These are phyloP conservation scores for Epicoccum sorghinum DNA, from an alignment of 2,329 filamentous ascomycete species.

Conservation along the genomic window DNA sequence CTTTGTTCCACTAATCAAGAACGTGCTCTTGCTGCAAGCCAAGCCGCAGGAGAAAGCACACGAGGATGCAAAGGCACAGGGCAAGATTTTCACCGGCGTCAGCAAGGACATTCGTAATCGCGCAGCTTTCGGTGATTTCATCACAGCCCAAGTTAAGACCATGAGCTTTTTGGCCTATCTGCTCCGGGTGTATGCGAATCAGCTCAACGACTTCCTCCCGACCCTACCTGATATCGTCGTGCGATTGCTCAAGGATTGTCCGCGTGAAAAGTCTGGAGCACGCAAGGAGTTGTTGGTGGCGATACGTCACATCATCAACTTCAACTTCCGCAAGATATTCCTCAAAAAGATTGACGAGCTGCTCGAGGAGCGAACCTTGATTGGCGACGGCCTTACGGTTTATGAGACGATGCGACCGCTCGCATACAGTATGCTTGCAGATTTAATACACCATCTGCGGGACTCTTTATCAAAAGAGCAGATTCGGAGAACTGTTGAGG, in stretches of 20 bases:
- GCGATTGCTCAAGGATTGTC: slow-evolving; percentile 88
- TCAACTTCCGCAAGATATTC: slow-evolving; percentile 96
- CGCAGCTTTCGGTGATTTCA: slow-evolving; percentile 94
- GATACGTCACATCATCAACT: slow-evolving; percentile 98
- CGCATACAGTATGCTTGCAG: slow-evolving; percentile 97
- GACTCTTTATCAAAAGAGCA: slow-evolving; percentile 88
- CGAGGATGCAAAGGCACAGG: slow-evolving; percentile 77
- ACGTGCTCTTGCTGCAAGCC: slow-evolving; percentile 84
- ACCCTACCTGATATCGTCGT: slow-evolving; percentile 89
- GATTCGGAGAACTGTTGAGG: slow-evolving; percentile 93
- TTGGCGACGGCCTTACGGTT: slow-evolving; percentile 93
- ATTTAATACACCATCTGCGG: slow-evolving; percentile 95
- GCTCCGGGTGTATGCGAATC: slow-evolving; percentile 82
- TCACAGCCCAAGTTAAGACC: slow-evolving; percentile 97
- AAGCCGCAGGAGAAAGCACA: slow-evolving; percentile 93
- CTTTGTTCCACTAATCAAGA: slow-evolving; percentile 94
- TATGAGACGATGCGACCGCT: slow-evolving; percentile 95
- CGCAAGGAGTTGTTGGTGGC: slow-evolving; percentile 95
- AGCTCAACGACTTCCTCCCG: slow-evolving; percentile 85
- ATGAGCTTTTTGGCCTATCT: slow-evolving; percentile 98
- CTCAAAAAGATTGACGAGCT: slow-evolving; percentile 93
- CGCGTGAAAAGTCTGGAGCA: slow-evolving; percentile 89
- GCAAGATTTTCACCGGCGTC: slow-evolving; percentile 88
- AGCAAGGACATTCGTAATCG: slow-evolving; percentile 93
- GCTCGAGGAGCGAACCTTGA: slow-evolving; percentile 89